Conservation (phyloP, 2,329 filamentous ascomycete species). For the Colletotrichum godetiae region DNA sequence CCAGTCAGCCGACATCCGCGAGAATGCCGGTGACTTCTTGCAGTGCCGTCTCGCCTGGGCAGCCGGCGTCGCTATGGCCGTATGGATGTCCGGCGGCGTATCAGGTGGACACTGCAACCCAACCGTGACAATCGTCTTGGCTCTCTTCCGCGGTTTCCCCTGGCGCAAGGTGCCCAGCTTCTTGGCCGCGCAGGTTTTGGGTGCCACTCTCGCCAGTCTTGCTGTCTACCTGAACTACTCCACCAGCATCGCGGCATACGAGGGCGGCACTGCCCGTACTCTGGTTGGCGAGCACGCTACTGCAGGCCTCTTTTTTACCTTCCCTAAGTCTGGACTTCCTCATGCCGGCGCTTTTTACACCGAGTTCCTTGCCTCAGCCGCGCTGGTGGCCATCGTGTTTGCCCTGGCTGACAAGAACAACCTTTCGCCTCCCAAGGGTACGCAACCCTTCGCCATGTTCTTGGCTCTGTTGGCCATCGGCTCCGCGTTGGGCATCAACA, state of each 20-base stretch:
- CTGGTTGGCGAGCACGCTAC: constrained; percentile 45
- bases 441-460: constrained; percentile 50
- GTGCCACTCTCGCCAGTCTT: constrained; percentile 40
- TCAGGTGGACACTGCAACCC: constrained; percentile 48
- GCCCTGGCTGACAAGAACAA: constrained; percentile 51
- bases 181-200: constrained; percentile 43
- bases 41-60: constrained; percentile 33
- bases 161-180: constrained; percentile 47
- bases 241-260: constrained; percentile 44
- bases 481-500: constrained; percentile 50
- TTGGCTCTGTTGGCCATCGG: constrained; percentile 49
- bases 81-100: constrained; percentile 39
- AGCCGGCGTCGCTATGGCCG: constrained; percentile 27
- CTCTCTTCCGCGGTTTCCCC: constrained; percentile 50
- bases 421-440: constrained; percentile 49
- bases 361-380: constrained; percentile 47
- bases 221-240: constrained; percentile 36
- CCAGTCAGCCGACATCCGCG: constrained; percentile 16
- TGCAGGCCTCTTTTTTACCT: constrained; percentile 43
- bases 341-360: constrained; percentile 48
- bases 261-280: constrained; percentile 45
- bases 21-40: constrained; percentile 29
- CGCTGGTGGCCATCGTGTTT: constrained; percentile 50
- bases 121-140: constrained; percentile 48
- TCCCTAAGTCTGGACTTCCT: constrained; percentile 41